These are phyloP conservation scores for Geranium incanum DNA, from an alignment of 441 rosid genomes.

Conservation along the genomic window DNA sequence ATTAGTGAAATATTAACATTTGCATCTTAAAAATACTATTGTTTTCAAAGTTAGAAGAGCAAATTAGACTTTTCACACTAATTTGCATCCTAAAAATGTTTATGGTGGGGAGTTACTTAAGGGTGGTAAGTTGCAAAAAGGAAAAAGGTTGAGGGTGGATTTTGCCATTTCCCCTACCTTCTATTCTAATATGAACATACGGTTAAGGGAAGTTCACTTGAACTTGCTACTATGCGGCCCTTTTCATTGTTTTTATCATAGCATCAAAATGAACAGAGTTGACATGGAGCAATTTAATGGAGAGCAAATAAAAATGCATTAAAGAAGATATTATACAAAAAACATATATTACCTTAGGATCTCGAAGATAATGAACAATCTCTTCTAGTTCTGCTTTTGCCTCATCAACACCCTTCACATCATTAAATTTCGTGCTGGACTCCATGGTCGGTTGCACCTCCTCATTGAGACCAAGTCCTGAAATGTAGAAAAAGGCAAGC, in stretches of 20 bases:
- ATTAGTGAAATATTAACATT: too few species aligned
- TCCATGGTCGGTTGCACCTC: slow-evolving; percentile 94
- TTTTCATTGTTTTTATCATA: not conserved
- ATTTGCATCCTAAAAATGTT: too few species aligned
- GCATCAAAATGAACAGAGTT: not conserved
- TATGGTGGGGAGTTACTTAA: too few species aligned
- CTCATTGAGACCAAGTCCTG: slow-evolving; percentile 84
- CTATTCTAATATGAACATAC: not conserved
- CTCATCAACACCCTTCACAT: slow-evolving; percentile 95
- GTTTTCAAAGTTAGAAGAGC: too few species aligned
- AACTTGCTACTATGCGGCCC: not conserved
- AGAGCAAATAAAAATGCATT: not conserved
- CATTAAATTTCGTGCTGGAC: slow-evolving; percentile 76
- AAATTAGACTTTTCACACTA: too few species aligned
- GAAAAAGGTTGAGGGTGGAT: too few species aligned
- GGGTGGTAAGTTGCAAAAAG: too few species aligned
- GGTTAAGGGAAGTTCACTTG: not conserved
- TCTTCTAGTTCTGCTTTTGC: slow-evolving; percentile 92
- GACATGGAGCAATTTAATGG: too few species aligned
- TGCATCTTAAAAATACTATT: too few species aligned
- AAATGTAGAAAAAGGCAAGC: slow-evolving; percentile 14
- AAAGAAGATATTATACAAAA: not conserved
- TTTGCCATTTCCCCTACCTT: too few species aligned
- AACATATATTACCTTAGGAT: slow-evolving; percentile 63
- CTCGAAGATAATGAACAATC: slow-evolving; percentile 92